These are phyloP conservation scores for Pichia deserticola DNA, from an alignment of 805 yeast species.

Conservation along the genomic window DNA sequence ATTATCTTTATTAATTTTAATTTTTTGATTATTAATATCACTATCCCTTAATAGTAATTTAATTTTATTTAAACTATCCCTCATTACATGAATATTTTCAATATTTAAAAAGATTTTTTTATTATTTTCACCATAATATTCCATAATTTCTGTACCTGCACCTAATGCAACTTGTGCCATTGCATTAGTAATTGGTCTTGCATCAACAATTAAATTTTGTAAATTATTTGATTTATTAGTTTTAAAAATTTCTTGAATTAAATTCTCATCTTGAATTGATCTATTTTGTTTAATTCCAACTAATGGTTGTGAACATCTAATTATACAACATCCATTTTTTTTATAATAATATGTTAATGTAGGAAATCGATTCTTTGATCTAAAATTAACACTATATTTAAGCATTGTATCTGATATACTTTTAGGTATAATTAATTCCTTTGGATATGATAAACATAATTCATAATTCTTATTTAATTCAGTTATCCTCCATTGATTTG, in stretches of 20 bases:
- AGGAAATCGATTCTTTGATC: conserved; percentile 84
- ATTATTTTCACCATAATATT: conserved; percentile 55
- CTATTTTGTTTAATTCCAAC: conserved; percentile 84
- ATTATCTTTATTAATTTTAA: conserved; percentile 41
- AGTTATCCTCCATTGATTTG: conserved; percentile 60
- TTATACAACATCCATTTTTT: conserved; percentile 66
- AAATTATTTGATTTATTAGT: conserved; percentile 37
- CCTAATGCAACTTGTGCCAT: conserved; percentile 95
- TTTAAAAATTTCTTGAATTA: conserved; percentile 65
- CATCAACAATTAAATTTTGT: conserved; percentile 71
- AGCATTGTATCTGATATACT: conserved; percentile 74
- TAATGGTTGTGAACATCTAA: conserved; percentile 88
- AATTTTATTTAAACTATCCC: conserved; percentile 68
- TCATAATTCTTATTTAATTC: conserved; percentile 54
- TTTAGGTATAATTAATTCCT: conserved; percentile 59
- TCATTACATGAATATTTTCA: conserved; percentile 92
- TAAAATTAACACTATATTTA: conserved; percentile 72
- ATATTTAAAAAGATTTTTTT: conserved; percentile 73
- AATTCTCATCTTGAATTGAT: conserved; percentile 84
- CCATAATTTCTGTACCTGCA: conserved; percentile 95
- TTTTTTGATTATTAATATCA: conserved; percentile 41
- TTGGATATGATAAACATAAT: conserved; percentile 74
- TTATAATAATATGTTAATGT: conserved; percentile 69
- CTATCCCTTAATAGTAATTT: conserved; percentile 57
- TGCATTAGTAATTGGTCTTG: conserved; percentile 90